Conservation (phyloP, 306 rosid species). For the Bauhinia variegata region DNA sequence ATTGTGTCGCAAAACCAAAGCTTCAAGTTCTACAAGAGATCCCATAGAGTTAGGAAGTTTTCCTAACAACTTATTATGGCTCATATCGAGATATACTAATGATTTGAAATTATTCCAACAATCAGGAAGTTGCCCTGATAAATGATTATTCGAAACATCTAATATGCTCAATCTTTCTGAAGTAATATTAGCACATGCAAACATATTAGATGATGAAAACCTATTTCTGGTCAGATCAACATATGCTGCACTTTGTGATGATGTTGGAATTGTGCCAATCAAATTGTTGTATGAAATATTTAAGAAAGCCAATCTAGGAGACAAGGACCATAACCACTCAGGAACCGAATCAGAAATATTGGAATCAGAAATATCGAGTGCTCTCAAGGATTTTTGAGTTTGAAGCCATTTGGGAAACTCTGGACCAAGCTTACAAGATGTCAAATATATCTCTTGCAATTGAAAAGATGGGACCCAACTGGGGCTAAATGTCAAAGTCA, state of each 20-base stretch:
- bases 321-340: slow-evolving; percentile 26
- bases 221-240: slow-evolving; percentile 31
- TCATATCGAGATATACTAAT: slow-evolving; percentile 31
- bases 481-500: not conserved
- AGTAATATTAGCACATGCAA: slow-evolving; percentile 10
- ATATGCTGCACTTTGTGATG: not conserved
- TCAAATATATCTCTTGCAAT: fast-evolving
- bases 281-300: slow-evolving; percentile 30
- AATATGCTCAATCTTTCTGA: not conserved
- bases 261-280: slow-evolving; percentile 17
- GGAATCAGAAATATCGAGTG: not conserved
- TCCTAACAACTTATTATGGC: slow-evolving; percentile 24
- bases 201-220: not conserved
- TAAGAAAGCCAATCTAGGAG: not conserved
- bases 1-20: slow-evolving; percentile 23
- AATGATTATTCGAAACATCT: slow-evolving; percentile 17
- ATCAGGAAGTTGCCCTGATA: slow-evolving; percentile 22
- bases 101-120: slow-evolving; percentile 32
- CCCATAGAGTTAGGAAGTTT: slow-evolving; percentile 27
- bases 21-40: not conserved
- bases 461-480: slow-evolving; percentile 29
- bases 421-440: slow-evolving; percentile 29
- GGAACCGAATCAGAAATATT: slow-evolving; percentile 18
- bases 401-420: slow-evolving; percentile 29
- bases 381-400: not conserved